Evolutionary conservation across 2,329 filamentous ascomycete genomes (phyloP).

Genomic region (Lachnellula suecica): DNA sequence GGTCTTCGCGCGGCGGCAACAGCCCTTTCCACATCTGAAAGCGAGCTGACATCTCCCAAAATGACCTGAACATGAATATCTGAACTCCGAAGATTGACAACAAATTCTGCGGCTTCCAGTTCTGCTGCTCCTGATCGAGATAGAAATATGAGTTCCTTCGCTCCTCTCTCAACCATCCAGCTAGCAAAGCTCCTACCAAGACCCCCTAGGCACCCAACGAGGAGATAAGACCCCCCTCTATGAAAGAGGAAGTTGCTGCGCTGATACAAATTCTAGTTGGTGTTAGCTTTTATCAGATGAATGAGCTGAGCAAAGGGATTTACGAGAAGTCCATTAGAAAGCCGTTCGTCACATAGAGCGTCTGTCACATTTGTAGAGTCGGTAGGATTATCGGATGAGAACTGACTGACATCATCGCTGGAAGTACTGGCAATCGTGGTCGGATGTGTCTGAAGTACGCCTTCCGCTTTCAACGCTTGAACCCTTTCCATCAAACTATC

Average conservation of each 20-base stretch:
- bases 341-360: no score
- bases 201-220: constrained; percentile 19
- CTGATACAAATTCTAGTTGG: constrained; percentile 8
- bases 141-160: constrained; percentile 32
- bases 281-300: constrained; percentile 7
- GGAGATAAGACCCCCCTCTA: constrained; percentile 5
- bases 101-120: constrained; percentile 3
- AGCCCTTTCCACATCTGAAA: constrained; percentile 7
- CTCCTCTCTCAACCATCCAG: constrained; percentile 12
- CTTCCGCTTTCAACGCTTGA: not conserved
- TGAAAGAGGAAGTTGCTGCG: not conserved
- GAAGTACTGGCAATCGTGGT: no score
- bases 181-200: constrained; percentile 14
- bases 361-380: no score
- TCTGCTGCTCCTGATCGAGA: constrained; percentile 36
- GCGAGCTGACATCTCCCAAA: constrained; percentile 15
- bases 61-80: constrained; percentile 17
- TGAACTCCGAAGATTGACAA: constrained; percentile 7
- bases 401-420: no score
- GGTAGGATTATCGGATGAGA: no score
- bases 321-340: no score
- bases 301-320: not conserved
- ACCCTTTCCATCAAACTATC: not conserved
- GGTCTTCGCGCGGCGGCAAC: constrained; percentile 3
- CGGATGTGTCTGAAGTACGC: no score